A percentile compares a stretch with the other conserved stretches of the same genome.
Evolutionary conservation across 331 rosid genomes (phyloP).

Genomic region (Pyrus hybrid): DNA sequence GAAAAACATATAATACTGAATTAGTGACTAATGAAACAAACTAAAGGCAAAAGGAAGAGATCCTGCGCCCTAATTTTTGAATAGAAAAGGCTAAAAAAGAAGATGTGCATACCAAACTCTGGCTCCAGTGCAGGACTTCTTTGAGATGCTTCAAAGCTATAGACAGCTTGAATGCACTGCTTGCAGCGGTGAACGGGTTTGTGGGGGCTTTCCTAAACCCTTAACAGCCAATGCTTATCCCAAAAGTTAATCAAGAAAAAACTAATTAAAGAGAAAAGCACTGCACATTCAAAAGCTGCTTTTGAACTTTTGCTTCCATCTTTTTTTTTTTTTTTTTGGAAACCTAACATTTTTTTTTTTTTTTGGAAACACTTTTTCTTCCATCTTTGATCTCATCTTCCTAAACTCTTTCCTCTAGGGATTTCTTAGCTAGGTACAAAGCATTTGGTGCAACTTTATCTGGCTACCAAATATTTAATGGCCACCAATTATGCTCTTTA

Average conservation of each 20-base stretch:
- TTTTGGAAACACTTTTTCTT: too few species aligned
- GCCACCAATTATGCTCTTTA: not conserved
- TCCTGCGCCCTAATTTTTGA: conserved; percentile 4
- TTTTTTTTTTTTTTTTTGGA: too few species aligned
- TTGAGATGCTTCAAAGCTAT: conserved; percentile 36
- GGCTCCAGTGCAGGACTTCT: not conserved
- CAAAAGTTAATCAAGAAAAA: not conserved
- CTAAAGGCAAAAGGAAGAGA: conserved; percentile 15
- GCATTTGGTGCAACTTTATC: not conserved
- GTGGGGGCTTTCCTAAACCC: conserved; percentile 18
- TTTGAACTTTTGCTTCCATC: conserved; percentile 4
- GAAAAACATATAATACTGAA: conserved; percentile 7
- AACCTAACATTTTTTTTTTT: too few species aligned
- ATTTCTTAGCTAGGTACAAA: not conserved
- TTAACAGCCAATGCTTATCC: conserved; percentile 27
- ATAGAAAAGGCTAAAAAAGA: conserved; percentile 3
- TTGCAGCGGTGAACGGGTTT: not conserved
- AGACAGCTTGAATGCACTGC: conserved; percentile 71
- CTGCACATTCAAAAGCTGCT: conserved; percentile 19
- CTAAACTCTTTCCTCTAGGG: not conserved
- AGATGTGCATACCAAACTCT: conserved; percentile 9
- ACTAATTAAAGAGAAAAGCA: not conserved
- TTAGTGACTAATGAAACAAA: not conserved
- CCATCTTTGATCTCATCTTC: not conserved
- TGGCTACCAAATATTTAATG: not conserved